These are phyloP conservation scores for Stephania cephalantha DNA, from an alignment of 164 flowering plant species.

Conservation along the genomic window DNA sequence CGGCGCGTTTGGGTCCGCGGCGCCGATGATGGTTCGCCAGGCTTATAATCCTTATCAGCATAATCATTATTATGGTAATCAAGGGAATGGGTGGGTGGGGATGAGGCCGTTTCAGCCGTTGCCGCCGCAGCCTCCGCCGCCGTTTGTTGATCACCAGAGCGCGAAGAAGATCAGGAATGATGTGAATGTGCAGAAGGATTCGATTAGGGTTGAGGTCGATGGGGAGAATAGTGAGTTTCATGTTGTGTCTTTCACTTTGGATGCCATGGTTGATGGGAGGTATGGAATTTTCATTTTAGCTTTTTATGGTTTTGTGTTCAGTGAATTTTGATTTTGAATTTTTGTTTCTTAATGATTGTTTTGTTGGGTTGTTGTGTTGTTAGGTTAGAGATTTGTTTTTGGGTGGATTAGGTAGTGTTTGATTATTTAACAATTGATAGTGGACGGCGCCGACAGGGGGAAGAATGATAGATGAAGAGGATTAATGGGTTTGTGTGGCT, in stretches of 20 bases:
- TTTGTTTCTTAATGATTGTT: background rate
- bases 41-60: background rate
- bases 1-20: background rate
- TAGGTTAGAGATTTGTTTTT: background rate
- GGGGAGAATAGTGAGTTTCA: conserved; percentile 54
- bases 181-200: conserved; percentile 82
- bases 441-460: too few relatives aligned
- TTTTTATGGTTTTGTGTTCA: background rate
- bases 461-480: too few relatives aligned
- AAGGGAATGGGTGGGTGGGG: conserved; percentile 31
- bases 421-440: too few relatives aligned
- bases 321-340: background rate
- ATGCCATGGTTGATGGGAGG: conserved; percentile 85
- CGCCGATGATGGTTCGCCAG: background rate
- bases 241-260: conserved; percentile 81
- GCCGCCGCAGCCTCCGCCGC: conserved; percentile 31
- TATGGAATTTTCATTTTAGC: conserved; percentile 16
- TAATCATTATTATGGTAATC: background rate
- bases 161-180: conserved; percentile 75
- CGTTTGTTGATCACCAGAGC: conserved; percentile 59
- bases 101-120: conserved; percentile 15
- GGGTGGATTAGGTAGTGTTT: too few relatives aligned
- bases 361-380: background rate
- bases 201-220: conserved; percentile 59
- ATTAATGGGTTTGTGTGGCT: too few relatives aligned